Evolutionary conservation across 192 early-diverging fungal genomes (phyloP).

Genomic region (Coemansia sp.): DNA sequence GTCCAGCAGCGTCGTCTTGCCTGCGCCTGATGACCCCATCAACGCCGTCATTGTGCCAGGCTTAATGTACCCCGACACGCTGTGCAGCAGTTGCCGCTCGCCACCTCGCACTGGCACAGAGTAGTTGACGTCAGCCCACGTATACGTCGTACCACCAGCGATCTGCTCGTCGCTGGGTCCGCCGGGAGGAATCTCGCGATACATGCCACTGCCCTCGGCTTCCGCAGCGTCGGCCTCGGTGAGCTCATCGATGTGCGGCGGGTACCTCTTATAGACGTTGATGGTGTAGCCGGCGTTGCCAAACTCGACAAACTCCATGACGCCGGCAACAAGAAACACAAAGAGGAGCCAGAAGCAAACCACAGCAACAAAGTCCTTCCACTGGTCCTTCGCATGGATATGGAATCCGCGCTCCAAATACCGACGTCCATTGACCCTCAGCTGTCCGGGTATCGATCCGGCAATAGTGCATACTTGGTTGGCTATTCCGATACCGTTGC

Average conservation of each 20-base stretch:
- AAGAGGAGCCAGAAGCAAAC: conserved; percentile 33
- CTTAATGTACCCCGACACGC: conserved; percentile 65
- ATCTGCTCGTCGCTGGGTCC: conserved; percentile 31
- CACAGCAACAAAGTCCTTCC: conserved; percentile 62
- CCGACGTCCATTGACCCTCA: conserved; percentile 56
- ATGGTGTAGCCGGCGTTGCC: conserved; percentile 36
- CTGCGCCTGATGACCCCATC: conserved; percentile 62
- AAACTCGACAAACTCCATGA: conserved; percentile 57
- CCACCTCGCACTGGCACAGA: conserved; percentile 63
- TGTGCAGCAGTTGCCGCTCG: conserved; percentile 64
- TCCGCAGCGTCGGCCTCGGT: conserved; percentile 12
- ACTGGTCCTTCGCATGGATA: conserved; percentile 57
- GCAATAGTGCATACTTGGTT: conserved; percentile 62
- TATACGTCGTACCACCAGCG: conserved; percentile 55
- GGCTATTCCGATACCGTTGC: conserved; percentile 30
- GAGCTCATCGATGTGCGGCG: conserved; percentile 29
- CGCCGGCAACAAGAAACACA: conserved; percentile 33
- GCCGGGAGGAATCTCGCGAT: neutral
- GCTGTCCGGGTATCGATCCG: conserved; percentile 55
- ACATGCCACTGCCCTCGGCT: conserved; percentile 13
- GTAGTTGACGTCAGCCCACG: conserved; percentile 68
- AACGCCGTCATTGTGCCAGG: conserved; percentile 76
- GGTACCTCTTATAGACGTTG: conserved; percentile 35
- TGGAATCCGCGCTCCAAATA: conserved; percentile 56
- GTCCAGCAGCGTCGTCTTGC: conserved; percentile 65